phyloP scores from a whole-genome alignment of 2,329 filamentous ascomycete species.

The Lachnellula subtilissima region DNA sequence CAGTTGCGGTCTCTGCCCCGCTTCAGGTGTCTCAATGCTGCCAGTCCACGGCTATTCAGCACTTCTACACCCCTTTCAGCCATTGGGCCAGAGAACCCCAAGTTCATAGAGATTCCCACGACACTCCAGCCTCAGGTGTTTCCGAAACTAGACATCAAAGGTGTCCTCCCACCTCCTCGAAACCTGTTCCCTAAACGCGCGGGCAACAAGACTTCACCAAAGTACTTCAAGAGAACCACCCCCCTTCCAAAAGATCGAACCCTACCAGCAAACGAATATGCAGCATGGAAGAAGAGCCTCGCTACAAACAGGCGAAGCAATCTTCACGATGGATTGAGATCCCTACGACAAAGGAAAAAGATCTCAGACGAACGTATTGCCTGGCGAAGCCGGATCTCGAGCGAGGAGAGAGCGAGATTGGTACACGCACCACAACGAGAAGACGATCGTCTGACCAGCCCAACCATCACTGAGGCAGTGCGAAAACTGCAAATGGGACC shows the following conservation, averaged over 20 bases:
- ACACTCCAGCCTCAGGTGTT: slow-evolving; percentile 57
- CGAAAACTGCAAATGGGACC: slow-evolving; percentile 44
- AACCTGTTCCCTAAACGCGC: slow-evolving; percentile 63
- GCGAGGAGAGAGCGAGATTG: slow-evolving; percentile 42
- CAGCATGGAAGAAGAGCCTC: slow-evolving; percentile 66
- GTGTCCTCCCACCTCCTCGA: slow-evolving; percentile 77
- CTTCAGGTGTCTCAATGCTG: slow-evolving; percentile 29
- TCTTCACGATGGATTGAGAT: slow-evolving; percentile 63
- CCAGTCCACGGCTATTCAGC: slow-evolving; percentile 39
- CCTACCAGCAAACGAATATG: slow-evolving; percentile 26
- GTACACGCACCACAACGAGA: slow-evolving; percentile 63
- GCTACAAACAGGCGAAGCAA: slow-evolving; percentile 67
- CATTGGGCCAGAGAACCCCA: slow-evolving; percentile 79
- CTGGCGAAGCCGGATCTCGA: slow-evolving; percentile 42
- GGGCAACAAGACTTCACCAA: slow-evolving; percentile 54
- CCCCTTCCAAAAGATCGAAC: slow-evolving; percentile 42
- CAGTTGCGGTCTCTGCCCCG: slow-evolving; percentile 29
- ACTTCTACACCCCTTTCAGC: slow-evolving; percentile 39
- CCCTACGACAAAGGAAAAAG: slow-evolving; percentile 64
- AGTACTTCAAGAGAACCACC: slow-evolving; percentile 58
- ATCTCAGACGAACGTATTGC: slow-evolving; percentile 34
- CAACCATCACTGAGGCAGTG: slow-evolving; percentile 55
- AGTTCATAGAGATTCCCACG: slow-evolving; percentile 76
- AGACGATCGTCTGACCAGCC: slow-evolving; percentile 71
- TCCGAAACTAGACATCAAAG: slow-evolving; percentile 53